phyloP scores from a whole-genome alignment of 2,329 filamentous ascomycete genomes.

The Clonostachys solani region DNA sequence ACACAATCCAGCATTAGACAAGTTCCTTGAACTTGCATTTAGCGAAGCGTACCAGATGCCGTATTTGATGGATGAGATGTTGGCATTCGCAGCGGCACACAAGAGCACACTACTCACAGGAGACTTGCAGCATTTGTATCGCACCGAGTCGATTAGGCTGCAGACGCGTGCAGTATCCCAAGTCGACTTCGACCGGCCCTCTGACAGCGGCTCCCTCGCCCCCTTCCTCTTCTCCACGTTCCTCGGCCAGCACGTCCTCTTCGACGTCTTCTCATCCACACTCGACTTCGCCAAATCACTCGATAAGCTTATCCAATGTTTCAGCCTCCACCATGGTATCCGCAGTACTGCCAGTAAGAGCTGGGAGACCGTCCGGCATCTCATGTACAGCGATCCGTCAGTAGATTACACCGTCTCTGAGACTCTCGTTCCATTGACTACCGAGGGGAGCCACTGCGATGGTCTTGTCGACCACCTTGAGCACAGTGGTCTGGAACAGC shows the following conservation, averaged over 20 bases:
- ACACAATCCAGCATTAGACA: too few relatives aligned
- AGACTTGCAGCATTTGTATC: conserved; percentile 9
- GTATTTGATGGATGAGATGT: conserved; percentile 29
- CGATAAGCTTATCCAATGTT: conserved; percentile 18
- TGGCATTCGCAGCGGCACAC: conserved; percentile 29
- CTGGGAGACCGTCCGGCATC: conserved; percentile 21
- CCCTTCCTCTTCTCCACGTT: conserved; percentile 25
- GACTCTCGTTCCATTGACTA: conserved; percentile 1
- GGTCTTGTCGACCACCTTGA: conserved; percentile 8
- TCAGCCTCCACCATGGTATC: conserved; percentile 25
- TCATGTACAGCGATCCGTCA: conserved; percentile 12
- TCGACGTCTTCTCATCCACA: conserved; percentile 26
- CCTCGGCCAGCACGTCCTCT: conserved; percentile 32
- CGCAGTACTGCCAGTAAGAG: conserved; percentile 25
- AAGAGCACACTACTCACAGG: conserved; percentile 11
- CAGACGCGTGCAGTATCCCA: conserved; percentile 23
- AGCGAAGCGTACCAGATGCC: conserved; percentile 9
- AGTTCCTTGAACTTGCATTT: too few relatives aligned
- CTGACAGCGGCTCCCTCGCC: conserved; percentile 15
- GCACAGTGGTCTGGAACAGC: conserved; percentile 7
- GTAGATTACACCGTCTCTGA: neutral
- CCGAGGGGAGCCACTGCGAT: neutral
- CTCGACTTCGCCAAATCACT: conserved; percentile 20
- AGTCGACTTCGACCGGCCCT: conserved; percentile 12
- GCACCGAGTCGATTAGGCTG: conserved; percentile 20